Evolutionary conservation across 2,329 filamentous ascomycete genomes (phyloP).

Genomic region (Colletotrichum musicola): DNA sequence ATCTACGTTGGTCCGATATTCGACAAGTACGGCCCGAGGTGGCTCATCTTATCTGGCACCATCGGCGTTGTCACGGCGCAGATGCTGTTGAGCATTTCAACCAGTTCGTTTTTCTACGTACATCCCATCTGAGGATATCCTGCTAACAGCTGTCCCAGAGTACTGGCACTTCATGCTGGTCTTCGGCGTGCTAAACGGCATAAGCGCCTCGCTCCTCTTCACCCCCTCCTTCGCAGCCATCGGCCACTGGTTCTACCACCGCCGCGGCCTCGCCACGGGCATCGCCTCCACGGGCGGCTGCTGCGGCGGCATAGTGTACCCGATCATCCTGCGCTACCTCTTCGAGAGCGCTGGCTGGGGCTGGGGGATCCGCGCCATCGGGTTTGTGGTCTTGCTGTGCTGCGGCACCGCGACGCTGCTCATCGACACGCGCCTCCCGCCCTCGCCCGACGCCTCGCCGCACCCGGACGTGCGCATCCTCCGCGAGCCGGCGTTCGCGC

Average conservation of each 20-base stretch:
- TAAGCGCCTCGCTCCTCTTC: constrained; percentile 83
- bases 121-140: not conserved
- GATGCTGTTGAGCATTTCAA: constrained; percentile 79
- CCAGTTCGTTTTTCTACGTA: constrained; percentile 54
- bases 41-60: constrained; percentile 78
- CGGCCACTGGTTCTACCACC: constrained; percentile 83
- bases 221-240: constrained; percentile 84
- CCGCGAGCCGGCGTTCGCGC: constrained; percentile 68
- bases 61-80: constrained; percentile 71
- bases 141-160: constrained; percentile 51
- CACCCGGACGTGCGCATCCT: constrained; percentile 77
- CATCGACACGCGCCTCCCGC: constrained; percentile 70
- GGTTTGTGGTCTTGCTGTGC: constrained; percentile 60
- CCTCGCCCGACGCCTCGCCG: constrained; percentile 67
- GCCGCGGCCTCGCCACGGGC: constrained; percentile 84
- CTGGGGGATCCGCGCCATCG: constrained; percentile 64
- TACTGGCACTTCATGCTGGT: constrained; percentile 89
- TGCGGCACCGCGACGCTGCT: constrained; percentile 60
- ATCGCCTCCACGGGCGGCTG: constrained; percentile 82
- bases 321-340: constrained; percentile 64
- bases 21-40: constrained; percentile 83
- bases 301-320: constrained; percentile 77
- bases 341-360: constrained; percentile 48
- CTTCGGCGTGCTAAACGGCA: constrained; percentile 80
- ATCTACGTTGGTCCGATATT: constrained; percentile 90